Conservation (phyloP, 2,329 filamentous ascomycete genomes). For the Fusarium torreyae region DNA sequence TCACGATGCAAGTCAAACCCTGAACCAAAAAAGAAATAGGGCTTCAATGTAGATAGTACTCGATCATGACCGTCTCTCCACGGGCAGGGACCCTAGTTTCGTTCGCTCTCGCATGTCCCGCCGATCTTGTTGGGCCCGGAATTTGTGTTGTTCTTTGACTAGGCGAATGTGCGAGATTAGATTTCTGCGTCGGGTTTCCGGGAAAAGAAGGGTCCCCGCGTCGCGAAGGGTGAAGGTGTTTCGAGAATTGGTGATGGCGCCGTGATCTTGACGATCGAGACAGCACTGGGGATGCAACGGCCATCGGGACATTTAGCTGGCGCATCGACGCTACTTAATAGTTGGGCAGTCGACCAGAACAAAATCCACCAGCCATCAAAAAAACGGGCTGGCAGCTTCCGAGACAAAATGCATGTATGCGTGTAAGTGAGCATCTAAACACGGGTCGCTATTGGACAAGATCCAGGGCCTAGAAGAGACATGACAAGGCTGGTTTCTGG, state of each 20-base stretch:
- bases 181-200: constrained; percentile 8
- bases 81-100: constrained; percentile 28
- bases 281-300: constrained; percentile 6
- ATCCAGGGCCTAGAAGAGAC: neutral
- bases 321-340: constrained; percentile 42
- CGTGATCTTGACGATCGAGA: constrained; percentile 32
- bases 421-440: neutral
- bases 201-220: constrained; percentile 9
- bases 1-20: constrained; percentile 32
- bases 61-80: constrained; percentile 23
- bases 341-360: constrained; percentile 2
- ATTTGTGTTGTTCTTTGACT: constrained; percentile 3
- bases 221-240: neutral
- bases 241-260: constrained; percentile 23
- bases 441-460: constrained; percentile 10
- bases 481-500: constrained; percentile 15
- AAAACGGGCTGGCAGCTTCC: constrained; percentile 33
- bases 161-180: neutral
- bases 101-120: constrained; percentile 18
- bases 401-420: constrained; percentile 25
- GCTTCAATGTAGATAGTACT: constrained; percentile 32
- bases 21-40: neutral
- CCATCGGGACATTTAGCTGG: constrained; percentile 30
- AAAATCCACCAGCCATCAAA: constrained; percentile 6
- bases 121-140: constrained; percentile 22